phyloP scores from a whole-genome alignment of 306 rosid species.

The Citrullus amarus region DNA sequence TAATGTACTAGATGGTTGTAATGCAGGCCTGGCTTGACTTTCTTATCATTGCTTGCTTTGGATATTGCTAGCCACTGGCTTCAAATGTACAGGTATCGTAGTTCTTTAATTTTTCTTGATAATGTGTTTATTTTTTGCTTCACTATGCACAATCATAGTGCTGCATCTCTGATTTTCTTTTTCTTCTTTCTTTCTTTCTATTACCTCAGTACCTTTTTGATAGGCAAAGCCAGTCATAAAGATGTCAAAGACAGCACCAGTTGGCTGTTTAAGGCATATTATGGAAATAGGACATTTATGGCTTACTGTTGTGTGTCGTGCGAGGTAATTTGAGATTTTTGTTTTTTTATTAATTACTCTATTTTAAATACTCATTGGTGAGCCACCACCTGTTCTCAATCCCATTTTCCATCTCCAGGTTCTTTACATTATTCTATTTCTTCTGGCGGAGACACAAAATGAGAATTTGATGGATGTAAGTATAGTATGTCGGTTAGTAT shows the following conservation, averaged over 20 bases:
- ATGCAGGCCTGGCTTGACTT: constrained; percentile 79
- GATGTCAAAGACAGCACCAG: constrained; percentile 94
- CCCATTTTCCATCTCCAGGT: constrained; percentile 42
- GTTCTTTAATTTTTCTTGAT: constrained; percentile 1
- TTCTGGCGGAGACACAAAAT: constrained; percentile 48
- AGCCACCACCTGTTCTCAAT: neutral
- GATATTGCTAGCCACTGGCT: constrained; percentile 98
- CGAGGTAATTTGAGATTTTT: constrained; percentile 41
- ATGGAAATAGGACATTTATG: constrained; percentile 92
- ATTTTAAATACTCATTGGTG: neutral
- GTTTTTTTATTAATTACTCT: neutral
- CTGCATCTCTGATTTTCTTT: constrained; percentile 11
- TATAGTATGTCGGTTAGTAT: constrained; percentile 1
- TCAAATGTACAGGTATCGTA: constrained; percentile 85
- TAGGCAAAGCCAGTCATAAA: constrained; percentile 89
- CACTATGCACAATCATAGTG: neutral
- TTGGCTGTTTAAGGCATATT: constrained; percentile 86
- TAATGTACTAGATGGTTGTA: constrained; percentile 26
- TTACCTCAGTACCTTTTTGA: constrained; percentile 74
- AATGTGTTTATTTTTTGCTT: neutral
- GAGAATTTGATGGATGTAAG: constrained; percentile 67
- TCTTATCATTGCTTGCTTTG: constrained; percentile 79
- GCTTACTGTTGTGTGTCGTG: constrained; percentile 93
- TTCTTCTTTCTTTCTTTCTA: neutral
- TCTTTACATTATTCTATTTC: constrained; percentile 71